A percentile compares a stretch with the other conserved stretches of the same genome.
Conservation (phyloP, 2,329 filamentous ascomycete species). For the Fusarium marasasianum region DNA sequence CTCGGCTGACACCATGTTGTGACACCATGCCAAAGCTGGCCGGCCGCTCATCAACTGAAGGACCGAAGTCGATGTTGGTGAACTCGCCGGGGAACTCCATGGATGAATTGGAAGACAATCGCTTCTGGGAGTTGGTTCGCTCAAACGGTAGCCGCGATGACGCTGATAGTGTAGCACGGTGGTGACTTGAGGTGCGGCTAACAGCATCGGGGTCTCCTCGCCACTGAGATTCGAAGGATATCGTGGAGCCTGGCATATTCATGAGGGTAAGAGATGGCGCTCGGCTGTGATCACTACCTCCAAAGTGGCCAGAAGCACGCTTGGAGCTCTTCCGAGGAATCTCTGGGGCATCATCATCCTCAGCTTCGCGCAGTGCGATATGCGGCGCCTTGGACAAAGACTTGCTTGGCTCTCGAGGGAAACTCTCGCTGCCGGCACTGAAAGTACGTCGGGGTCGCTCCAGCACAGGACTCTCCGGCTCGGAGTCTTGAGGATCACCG, state of each 20-base stretch:
- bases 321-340: slow-evolving; percentile 80
- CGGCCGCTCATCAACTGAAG: slow-evolving; percentile 56
- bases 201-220: slow-evolving; percentile 32
- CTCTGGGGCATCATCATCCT: slow-evolving; percentile 57
- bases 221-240: slow-evolving; percentile 35
- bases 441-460: slow-evolving; percentile 40
- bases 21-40: slow-evolving; percentile 66
- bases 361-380: slow-evolving; percentile 31
- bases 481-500: slow-evolving; percentile 57
- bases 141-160: slow-evolving; percentile 63
- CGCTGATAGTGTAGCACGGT: slow-evolving; percentile 37
- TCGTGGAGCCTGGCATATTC: slow-evolving; percentile 35
- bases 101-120: slow-evolving; percentile 62
- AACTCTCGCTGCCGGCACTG: slow-evolving; percentile 56
- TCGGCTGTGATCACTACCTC: slow-evolving; percentile 39
- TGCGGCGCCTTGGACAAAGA: slow-evolving; percentile 34
- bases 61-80: slow-evolving; percentile 52
- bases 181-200: slow-evolving; percentile 36
- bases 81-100: slow-evolving; percentile 58
- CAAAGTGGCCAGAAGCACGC: slow-evolving; percentile 58
- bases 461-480: slow-evolving; percentile 50
- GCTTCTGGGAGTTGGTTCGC: slow-evolving; percentile 62
- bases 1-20: slow-evolving; percentile 65
- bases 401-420: slow-evolving; percentile 35
- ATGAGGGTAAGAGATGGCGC: slow-evolving; percentile 50